A percentile compares a stretch with the other conserved stretches of the same genome.
These are phyloP conservation scores for Hansenula sp. DNA, from an alignment of 1,139 yeast species.

Conservation along the genomic window DNA sequence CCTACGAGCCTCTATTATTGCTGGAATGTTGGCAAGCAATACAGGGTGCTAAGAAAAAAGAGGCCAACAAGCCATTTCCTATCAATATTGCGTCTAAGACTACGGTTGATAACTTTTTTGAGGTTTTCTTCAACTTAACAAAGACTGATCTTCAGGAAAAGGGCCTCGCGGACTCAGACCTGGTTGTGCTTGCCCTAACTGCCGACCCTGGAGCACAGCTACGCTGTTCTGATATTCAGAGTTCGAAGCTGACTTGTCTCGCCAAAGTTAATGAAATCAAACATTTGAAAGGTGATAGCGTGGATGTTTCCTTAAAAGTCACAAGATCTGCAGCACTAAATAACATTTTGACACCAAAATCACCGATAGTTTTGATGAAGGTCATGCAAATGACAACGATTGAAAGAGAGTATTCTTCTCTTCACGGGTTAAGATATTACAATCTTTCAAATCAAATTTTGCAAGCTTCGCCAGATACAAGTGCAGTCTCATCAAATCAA, in stretches of 20 bases:
- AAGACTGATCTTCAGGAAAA: constrained; percentile 47
- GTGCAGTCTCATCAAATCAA: constrained; percentile 31
- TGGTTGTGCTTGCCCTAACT: constrained; percentile 61
- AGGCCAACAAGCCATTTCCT: constrained; percentile 62
- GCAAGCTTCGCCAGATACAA: constrained; percentile 55
- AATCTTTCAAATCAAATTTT: constrained; percentile 66
- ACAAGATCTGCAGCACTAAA: constrained; percentile 36
- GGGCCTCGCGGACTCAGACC: constrained; percentile 69
- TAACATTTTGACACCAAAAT: constrained; percentile 55
- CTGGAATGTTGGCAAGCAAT: constrained; percentile 95
- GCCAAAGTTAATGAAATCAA: constrained; percentile 78
- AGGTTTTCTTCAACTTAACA: constrained; percentile 75
- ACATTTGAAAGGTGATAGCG: constrained; percentile 55
- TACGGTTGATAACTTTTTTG: constrained; percentile 83
- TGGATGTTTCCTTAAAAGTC: constrained; percentile 75
- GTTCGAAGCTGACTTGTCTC: constrained; percentile 43
- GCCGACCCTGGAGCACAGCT: constrained; percentile 19
- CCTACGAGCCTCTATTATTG: constrained; percentile 76
- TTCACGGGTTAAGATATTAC: constrained; percentile 77
- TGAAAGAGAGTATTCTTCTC: constrained; percentile 87
- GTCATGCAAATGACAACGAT: constrained; percentile 87
- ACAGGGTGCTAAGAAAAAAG: constrained; percentile 64
- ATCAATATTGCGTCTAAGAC: constrained; percentile 74
- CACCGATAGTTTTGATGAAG: constrained; percentile 61
- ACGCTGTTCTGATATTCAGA: constrained; percentile 24